Base-by-base conservation (phyloP, 306 rosid genomes). In the Leucaena leucocephala region DNA sequence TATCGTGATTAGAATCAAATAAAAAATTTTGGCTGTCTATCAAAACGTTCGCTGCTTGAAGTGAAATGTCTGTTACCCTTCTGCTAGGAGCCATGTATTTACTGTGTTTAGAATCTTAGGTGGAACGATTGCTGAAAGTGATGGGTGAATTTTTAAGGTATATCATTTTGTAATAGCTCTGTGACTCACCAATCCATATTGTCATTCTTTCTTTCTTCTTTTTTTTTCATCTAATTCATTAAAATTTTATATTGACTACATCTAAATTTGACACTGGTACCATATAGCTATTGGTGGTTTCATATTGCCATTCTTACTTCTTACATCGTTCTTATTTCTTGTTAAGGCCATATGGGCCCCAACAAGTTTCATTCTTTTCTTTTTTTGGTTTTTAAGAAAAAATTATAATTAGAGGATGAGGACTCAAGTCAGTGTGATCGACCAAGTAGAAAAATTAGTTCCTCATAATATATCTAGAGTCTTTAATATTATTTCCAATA, bases 21-120 rank as follows among this genome's bases (percentile, higher is more conserved):
- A 27, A 27, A 27, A 27, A 27, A 0, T 27, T 27, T 27, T 27
- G 27, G 6, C 2, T 54, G 44, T 34, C 35, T n/a, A 34, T 72
- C 46, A 72, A 14, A 27, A 40, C 48, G n/a, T 68, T 68, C 6
- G 36, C 45, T 42, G 14, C 22, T 21, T 44, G 35, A 45, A 22
- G 50, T 44, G 57, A 69, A n/a, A 70, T 70, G 61, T 13, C 19
- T 61, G 38, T 61, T 61, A 48, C 48, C 4, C 76, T 59, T 71
- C 34, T 6, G 5, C 45, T 62, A 2, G 38, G 42, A 64, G 57
- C 71, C 50, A 27, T 50, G 48, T 55, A 54, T 19, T n/a, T 39
- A n/a, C 21, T 73, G 5, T 27, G 27, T 9, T 10, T 63, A 42
- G 57, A 38, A 46, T 36, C 64, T n/a, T 9, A 35, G 13, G 27